These are phyloP conservation scores for Thalassiosira mediterranea DNA, from an alignment of 352 stramenopile species.

Conservation along the genomic window DNA sequence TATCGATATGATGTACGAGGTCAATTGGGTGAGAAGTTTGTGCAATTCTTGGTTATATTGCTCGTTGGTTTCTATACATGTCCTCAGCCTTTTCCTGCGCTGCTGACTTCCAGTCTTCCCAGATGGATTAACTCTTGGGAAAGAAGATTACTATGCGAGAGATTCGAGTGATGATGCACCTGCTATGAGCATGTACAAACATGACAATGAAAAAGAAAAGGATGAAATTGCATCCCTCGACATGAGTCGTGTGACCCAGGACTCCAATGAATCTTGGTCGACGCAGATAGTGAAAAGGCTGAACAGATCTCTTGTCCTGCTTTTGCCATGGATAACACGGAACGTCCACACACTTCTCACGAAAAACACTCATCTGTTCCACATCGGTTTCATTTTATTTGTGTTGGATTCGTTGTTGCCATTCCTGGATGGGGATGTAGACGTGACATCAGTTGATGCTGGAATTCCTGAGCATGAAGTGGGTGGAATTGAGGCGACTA, in stretches of 20 bases:
- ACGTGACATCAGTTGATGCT: too few species aligned
- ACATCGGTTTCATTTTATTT: slow-evolving; percentile 65
- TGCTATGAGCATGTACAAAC: background rate
- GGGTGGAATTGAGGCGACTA: too few species aligned
- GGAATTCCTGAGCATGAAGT: too few species aligned
- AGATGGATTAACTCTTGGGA: slow-evolving; percentile 14
- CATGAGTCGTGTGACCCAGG: too few species aligned
- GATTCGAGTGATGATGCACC: background rate
- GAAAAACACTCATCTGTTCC: slow-evolving; percentile 59
- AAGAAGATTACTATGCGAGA: slow-evolving; percentile 7
- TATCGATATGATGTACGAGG: slow-evolving; percentile 29
- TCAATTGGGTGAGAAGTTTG: too few species aligned
- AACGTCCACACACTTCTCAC: slow-evolving; percentile 51
- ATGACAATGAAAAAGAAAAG: background rate
- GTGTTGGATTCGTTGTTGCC: too few species aligned
- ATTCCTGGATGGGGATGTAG: too few species aligned
- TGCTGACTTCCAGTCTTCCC: too few species aligned
- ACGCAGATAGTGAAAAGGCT: slow-evolving; percentile 43
- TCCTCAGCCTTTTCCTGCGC: too few species aligned
- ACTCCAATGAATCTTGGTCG: too few species aligned
- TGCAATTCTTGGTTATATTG: too few species aligned
- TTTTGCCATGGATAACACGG: slow-evolving; percentile 56
- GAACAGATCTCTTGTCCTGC: slow-evolving; percentile 59
- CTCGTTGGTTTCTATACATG: too few species aligned
- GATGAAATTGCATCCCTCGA: background rate